A percentile compares a stretch with the other conserved stretches of the same genome.
Conservation (phyloP, 345 rosid species). For the Garcia nutans region DNA sequence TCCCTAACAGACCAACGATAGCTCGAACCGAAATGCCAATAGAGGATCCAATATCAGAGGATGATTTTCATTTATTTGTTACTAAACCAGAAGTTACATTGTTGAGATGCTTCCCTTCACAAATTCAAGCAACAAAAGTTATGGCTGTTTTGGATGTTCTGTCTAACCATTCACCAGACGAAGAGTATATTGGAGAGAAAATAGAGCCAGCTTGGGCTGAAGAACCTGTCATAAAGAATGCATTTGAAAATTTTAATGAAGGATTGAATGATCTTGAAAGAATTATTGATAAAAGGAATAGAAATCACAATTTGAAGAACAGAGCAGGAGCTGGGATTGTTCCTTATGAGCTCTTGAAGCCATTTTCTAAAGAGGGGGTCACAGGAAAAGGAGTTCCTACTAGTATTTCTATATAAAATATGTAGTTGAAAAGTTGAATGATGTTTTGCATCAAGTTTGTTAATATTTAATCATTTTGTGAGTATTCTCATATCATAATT, state of each 20-base stretch:
- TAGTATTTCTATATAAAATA: slow-evolving; percentile 34
- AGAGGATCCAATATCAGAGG: neutral
- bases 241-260: slow-evolving; percentile 38
- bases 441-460: too few relatives aligned
- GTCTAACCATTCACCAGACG: slow-evolving; percentile 49
- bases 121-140: slow-evolving; percentile 16
- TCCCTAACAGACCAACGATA: slow-evolving; percentile 8
- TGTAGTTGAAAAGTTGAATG: too few relatives aligned
- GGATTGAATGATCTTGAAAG: slow-evolving; percentile 39
- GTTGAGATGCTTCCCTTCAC: neutral
- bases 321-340: slow-evolving; percentile 44
- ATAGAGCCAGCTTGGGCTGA: slow-evolving; percentile 36
- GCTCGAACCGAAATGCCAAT: slow-evolving; percentile 3
- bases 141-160: slow-evolving; percentile 43
- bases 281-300: slow-evolving; percentile 38
- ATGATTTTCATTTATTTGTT: neutral
- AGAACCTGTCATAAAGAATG: slow-evolving; percentile 28
- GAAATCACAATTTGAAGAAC: slow-evolving; percentile 26
- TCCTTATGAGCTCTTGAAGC: slow-evolving; percentile 47
- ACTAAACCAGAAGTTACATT: neutral
- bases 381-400: slow-evolving; percentile 53
- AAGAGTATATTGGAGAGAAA: slow-evolving; percentile 46
- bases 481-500: too few relatives aligned
- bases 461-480: too few relatives aligned
- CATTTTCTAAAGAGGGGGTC: slow-evolving; percentile 41